These are phyloP conservation scores for Ilex asprella DNA, from an alignment of 257 asterid genomes.

Conservation along the genomic window DNA sequence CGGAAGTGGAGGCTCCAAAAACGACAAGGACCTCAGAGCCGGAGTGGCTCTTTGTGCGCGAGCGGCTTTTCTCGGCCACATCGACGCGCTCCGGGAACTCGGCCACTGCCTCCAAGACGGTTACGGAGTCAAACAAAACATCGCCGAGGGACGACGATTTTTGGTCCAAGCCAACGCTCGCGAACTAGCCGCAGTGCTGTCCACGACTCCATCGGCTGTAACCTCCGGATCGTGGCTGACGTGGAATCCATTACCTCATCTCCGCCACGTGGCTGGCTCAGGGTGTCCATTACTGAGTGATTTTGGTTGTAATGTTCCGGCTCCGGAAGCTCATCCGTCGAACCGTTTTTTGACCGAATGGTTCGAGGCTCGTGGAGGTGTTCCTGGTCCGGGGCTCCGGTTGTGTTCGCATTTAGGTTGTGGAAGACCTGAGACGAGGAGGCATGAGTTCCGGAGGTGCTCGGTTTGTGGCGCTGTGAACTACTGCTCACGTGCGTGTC, in stretches of 20 bases:
- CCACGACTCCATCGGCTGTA: neutral
- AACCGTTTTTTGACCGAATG: conserved; percentile 19
- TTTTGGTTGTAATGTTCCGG: conserved; percentile 20
- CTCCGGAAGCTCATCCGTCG: conserved; percentile 18
- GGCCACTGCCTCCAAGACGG: conserved; percentile 8
- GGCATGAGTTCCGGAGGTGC: conserved; percentile 16
- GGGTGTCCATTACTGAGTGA: conserved; percentile 21
- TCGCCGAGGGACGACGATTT: neutral
- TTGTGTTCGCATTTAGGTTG: conserved; percentile 13
- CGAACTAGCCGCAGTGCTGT: neutral
- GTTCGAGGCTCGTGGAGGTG: conserved; percentile 4
- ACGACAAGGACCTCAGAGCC: conserved; percentile 4
- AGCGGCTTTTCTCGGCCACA: conserved; percentile 1
- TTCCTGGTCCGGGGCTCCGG: conserved; percentile 10
- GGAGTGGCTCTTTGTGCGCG: conserved; percentile 1
- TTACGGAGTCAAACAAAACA: conserved; percentile 1
- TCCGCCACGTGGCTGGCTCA: conserved; percentile 15
- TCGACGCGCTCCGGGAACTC: conserved; percentile 3
- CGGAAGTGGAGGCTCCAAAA: conserved; percentile 2
- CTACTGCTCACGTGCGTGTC: conserved; percentile 27
- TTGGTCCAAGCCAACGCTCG: neutral
- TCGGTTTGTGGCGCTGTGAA: conserved; percentile 18
- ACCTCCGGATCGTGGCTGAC: conserved; percentile 21
- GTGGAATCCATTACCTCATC: conserved; percentile 16
- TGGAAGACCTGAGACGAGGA: conserved; percentile 17